Evolutionary conservation across 306 rosid species (phyloP).

Genomic region (Ziziphus jujuba): DNA sequence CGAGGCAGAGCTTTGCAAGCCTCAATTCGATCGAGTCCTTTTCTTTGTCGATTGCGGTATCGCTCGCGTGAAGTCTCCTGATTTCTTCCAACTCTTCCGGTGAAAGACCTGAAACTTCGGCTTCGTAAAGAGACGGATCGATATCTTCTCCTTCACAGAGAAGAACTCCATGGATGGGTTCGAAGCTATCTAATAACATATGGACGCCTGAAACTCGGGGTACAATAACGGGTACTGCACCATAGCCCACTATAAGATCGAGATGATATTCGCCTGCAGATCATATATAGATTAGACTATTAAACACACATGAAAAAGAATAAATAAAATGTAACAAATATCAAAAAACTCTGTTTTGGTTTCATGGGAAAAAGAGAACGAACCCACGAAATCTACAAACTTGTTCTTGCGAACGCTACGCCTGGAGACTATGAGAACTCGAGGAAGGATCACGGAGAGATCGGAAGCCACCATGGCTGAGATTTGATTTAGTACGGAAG

Average conservation of each 20-base stretch:
- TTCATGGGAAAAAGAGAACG: constrained; percentile 1
- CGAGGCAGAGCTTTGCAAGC: constrained; percentile 82
- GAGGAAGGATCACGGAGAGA: constrained; percentile 81
- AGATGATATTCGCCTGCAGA: constrained; percentile 85
- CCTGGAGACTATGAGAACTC: constrained; percentile 91
- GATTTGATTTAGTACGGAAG: too few species aligned
- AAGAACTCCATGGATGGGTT: constrained; percentile 95
- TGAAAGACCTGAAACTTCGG: constrained; percentile 54
- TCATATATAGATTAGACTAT: background rate
- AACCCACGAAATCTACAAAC: constrained; percentile 94
- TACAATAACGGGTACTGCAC: constrained; percentile 84
- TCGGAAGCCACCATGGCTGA: constrained; percentile 58
- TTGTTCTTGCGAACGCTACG: constrained; percentile 93
- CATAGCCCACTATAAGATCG: constrained; percentile 79
- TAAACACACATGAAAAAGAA: too few species aligned
- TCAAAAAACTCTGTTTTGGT: too few species aligned
- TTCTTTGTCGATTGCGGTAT: constrained; percentile 76
- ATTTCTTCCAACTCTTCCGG: constrained; percentile 71
- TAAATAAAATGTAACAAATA: too few species aligned
- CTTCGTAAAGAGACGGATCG: constrained; percentile 77
- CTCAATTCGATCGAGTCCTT: constrained; percentile 84
- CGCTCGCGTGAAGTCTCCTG: constrained; percentile 70
- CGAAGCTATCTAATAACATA: constrained; percentile 76
- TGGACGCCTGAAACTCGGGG: constrained; percentile 88
- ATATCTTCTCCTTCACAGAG: constrained; percentile 97